Evolutionary conservation across 2,329 filamentous ascomycete species (phyloP).

Genomic region (Colletotrichum euphorbiae): DNA sequence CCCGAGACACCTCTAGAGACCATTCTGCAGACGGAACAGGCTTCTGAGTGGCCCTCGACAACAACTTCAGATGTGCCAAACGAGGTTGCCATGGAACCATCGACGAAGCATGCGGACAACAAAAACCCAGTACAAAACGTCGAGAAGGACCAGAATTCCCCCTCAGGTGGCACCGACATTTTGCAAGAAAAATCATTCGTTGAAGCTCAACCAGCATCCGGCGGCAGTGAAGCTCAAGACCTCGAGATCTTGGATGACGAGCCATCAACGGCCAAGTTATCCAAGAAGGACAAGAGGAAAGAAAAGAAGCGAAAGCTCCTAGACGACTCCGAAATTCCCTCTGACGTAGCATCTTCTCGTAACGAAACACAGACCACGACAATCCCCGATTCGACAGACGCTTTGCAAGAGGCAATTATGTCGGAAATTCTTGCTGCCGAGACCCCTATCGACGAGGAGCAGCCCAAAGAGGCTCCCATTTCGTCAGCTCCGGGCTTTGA

Average conservation of each 20-base stretch:
- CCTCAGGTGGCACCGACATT: not conserved
- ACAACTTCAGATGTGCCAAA: not conserved
- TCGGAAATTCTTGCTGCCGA: too few relatives aligned
- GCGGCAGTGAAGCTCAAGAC: not conserved
- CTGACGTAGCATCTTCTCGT: not conserved
- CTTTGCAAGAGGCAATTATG: too few relatives aligned
- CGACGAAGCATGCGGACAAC: not conserved
- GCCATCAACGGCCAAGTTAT: constrained; percentile 7
- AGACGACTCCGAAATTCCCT: constrained; percentile 11
- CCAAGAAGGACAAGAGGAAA: constrained; percentile 42
- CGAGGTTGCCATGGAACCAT: not conserved
- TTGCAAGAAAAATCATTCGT: not conserved
- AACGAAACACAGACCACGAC: too few relatives aligned
- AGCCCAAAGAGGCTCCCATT: too few relatives aligned
- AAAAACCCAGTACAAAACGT: not conserved
- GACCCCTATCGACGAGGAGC: too few relatives aligned
- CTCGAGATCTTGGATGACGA: not conserved
- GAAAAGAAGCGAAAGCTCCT: constrained; percentile 34
- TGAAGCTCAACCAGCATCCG: not conserved
- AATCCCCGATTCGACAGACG: too few relatives aligned
- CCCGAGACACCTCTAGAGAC: not conserved
- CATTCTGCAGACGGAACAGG: not conserved
- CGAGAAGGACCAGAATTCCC: not conserved
- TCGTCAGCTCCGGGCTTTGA: too few relatives aligned
- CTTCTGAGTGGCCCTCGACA: not conserved